Base-by-base conservation (phyloP, 1,284 basidiomycete genomes). In the Trichosporon inkin region DNA sequence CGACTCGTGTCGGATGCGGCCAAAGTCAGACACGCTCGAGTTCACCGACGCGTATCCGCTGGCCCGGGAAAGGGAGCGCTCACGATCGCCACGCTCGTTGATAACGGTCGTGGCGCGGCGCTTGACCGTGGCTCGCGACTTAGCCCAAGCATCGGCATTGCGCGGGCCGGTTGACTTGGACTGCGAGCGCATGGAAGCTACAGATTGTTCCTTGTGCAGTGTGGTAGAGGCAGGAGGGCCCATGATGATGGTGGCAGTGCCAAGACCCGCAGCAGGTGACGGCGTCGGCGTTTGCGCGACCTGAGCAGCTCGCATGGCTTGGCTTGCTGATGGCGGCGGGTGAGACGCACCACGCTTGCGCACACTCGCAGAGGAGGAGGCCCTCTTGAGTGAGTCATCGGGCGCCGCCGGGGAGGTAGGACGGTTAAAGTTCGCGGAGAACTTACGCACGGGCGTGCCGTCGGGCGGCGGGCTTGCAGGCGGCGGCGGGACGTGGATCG, bases 341-440 rank as follows among this genome's bases (percentile, higher is more conserved):
- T 22, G 16, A 40, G 36, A 20, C 16, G 41, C 49, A 44, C 55
- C 38, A 38, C 17, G 41, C 28, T 56, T 49, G 35, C 19, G 40
- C 19, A 56, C 56, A 22, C 53, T 85, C 2, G 86, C 85, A 0
- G 92, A 90, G 0, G 90, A 91, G 1, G 89, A 89, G 1, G 91
- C 89, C 22, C 91, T 87, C 67, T 89, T 86, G 62, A 93, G 85
- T 67, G 92, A 87, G 61, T 95, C 91, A 13, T 88, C 81, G 5
- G 92, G 92, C 6, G 92, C 91, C 1, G 92, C 91, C 1, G 92
- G 91, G 0, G 92, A 95, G 0, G 85, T 88, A 0, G 92, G 91
- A 54, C 91, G 82, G 19, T 88, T 37, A 8, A 87, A 85, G 32
- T 69, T 71, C 24, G 71, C 73, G 3, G 73, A 73, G 71, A 74